Evolutionary conservation across 768 basidiomycete genomes (phyloP), one percentile per base, ranked within the genome.

Genomic region (Lactarius pseudohatsudake): DNA sequence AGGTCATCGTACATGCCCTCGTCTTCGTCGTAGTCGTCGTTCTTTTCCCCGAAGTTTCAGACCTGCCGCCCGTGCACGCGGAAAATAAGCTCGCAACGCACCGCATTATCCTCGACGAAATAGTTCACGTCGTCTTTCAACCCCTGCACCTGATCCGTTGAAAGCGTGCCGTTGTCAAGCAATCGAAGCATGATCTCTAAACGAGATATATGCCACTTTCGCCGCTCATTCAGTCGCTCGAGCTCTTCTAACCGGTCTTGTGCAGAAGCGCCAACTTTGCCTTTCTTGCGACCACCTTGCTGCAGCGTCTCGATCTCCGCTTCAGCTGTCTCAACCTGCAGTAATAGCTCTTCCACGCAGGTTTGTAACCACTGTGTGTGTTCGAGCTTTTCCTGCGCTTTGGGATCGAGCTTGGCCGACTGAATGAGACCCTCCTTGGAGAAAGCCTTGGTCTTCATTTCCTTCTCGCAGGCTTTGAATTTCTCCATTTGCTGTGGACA

Each of bases 361-460:
- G 81, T 81, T 70, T 94, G 90, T 16, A 98, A 81, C 94, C 96
- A 98, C 64, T 85, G 78, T 18, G 86, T 90, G 15, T 89, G 86
- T 73, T 98, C 96, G 71, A 90, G 84, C 78, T 98, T 98, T 78
- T 96, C 94, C 80, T 97, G 94, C 64, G 96, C 94, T 75, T 94
- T 95, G 62, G 97, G 97, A 78, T 98, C 97, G 28, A 98, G 87
- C 74, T 92, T 94, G 43, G 93, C 85, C 13, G 94, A 93, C 67
- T 95, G 93, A 67, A 90, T 97, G 50, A 99, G 83, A 50, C 97
- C 97, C 78, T 98, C 97, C 75, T 98, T 99, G 22, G 96, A 98
- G 79, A 98, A 99, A 0, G 97, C 97, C 77, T 99, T 99, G 65
- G 97, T 98, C 85, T 99, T 99, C 96, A 98, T 98, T 80, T 99